Percentiles rank a stretch among this genome's conserved stretches.
Evolutionary conservation across 345 rosid genomes (phyloP).

Genomic region (Brassica carinata): DNA sequence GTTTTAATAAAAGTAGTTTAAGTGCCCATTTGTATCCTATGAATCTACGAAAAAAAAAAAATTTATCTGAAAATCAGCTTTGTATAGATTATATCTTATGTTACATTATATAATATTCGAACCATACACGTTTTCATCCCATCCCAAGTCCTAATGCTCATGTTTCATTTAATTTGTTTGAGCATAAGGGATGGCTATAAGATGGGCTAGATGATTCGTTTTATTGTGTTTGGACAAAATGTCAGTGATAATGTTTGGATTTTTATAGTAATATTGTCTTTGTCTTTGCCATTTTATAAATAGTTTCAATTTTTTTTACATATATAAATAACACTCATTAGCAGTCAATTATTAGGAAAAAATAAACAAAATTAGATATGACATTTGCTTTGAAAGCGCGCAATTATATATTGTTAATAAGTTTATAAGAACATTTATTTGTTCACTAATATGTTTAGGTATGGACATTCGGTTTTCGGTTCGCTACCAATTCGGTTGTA

Average conservation of each 20-base stretch:
- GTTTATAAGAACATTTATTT: too few species aligned
- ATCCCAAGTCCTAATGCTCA: slow-evolving; percentile 5
- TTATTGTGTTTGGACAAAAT: slow-evolving; percentile 53
- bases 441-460: too few species aligned
- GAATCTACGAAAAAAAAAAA: neutral
- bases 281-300: slow-evolving; percentile 28
- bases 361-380: neutral
- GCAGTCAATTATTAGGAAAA: slow-evolving; percentile 32
- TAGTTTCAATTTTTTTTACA: neutral
- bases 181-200: slow-evolving; percentile 39
- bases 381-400: too few species aligned
- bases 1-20: neutral
- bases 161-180: slow-evolving; percentile 22
- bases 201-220: slow-evolving; percentile 37
- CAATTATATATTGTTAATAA: too few species aligned
- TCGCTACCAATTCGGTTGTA: too few species aligned
- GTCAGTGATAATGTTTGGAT: slow-evolving; percentile 37
- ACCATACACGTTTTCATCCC: neutral
- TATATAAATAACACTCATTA: slow-evolving; percentile 15
- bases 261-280: slow-evolving; percentile 33
- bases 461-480: too few species aligned
- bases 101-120: neutral
- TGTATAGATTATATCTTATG: neutral
- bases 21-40: neutral
- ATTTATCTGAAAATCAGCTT: neutral